Base-by-base conservation (phyloP, 305 asterid genomes). In the Fraxinus albicans region DNA sequence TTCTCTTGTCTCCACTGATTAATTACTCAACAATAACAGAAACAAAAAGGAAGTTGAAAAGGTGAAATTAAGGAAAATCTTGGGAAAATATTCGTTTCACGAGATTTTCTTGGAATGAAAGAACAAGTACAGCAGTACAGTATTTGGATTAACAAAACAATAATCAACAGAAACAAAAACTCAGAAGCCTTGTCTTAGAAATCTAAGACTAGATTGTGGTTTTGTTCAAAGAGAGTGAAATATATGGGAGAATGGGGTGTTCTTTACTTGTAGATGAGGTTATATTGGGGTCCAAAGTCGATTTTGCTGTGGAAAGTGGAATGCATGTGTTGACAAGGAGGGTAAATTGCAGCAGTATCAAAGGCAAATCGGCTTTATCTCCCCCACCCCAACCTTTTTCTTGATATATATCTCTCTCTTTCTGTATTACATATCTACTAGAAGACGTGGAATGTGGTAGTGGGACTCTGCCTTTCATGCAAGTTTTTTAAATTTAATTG, bases 311-410 rank as follows among this genome's bases (percentile, higher is more conserved):
- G 90, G 92, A 91, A 94, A 94, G 97, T 93, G 97, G 98, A 89
- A 86, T 90, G 95, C 98, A 94, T 92, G 97, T 92, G 97, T 65
- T 91, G 93, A 89, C 90, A 76, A 85, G 92, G 92, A 90, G 89
- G 91, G 87, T 19, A 91, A 87, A 89, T 86, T 85, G 89, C 91
- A 89, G 77, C 92, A 85, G 89, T 82, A 86, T 83, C 91, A 91
- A 93, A 91, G 96, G 95, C 88, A 89, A 83, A 83, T 86, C 90
- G 89, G 87, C 97, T 92, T 93, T 93, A 89, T 65, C 75, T 74
- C 58, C 9, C 58, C 12, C 77, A 0, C 47, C 79, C 2, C 79
- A 75, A 76, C 75, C 73, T 9, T 25, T 65, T 27, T 2, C n/a
- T 65, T 25, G 73, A 65, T 65, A 65, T 63, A 3, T 65, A 27